Base-by-base conservation (phyloP, 2,329 filamentous ascomycete genomes). In the Neonectria hederae region DNA sequence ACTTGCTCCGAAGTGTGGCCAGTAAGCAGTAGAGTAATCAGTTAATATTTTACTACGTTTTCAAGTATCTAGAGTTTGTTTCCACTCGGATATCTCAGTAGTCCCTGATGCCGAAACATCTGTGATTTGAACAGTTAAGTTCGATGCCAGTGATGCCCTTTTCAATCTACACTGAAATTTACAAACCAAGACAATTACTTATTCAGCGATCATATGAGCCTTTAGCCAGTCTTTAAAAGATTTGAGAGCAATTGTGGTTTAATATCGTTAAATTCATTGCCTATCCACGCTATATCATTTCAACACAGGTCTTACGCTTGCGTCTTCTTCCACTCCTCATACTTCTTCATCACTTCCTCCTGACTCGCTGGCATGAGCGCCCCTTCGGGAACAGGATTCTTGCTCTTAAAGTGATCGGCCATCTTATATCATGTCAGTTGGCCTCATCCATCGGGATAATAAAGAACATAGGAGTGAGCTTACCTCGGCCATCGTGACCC, bases 351-450 rank as follows among this genome's bases (percentile, higher is more conserved):
- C 8, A 66, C 66, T 28, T 68, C 66, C 21, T 66, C 61, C 19
- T 52, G 53, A 35, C 54, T 77, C 7, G 87, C 86, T 0, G 89
- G 89, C 84, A 91, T 83, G 68, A 89, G 73, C 0, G 88, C 89
- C 0, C 87, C 89, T 59, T 82, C 77, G 0, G 87, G 83, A 0
- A 86, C 83, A 3, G 77, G 77, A 66, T 89, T 90, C 76, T 86
- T 89, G 64, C 82, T 83, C 81, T 92, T 92, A 78, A 92, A 93
- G 30, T 92, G 86, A 73, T 92, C 89, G 45, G 83, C 87, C 80
- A 93, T 91, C 65, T 67, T 6, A 1, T 9, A 2, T 26, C 9
- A 5, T 30, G 35, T 60, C 24, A 56, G 43, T 21, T 21, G 9
- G 17, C 5, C 13, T 9, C 7, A n/a, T n/a, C n/a, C n/a, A n/a